Conservation (phyloP, 768 basidiomycete species). For the Agrocybe chaxingu region DNA sequence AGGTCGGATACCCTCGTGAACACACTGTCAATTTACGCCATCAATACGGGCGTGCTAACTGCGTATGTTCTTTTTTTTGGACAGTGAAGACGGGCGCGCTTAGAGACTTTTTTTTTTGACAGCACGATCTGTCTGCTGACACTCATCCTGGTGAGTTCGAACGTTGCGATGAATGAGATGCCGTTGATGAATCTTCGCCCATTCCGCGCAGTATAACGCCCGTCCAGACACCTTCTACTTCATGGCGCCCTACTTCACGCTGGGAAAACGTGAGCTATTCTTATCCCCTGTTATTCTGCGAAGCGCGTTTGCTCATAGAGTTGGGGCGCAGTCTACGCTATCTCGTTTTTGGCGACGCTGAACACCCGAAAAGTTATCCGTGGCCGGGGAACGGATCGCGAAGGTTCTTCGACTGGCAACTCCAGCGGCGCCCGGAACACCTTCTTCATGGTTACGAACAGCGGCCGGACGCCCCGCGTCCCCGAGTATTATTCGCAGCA, state of each 20-base stretch:
- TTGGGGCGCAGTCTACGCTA: slow-evolving; percentile 32
- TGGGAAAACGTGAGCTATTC: slow-evolving; percentile 49
- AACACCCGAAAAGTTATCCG: slow-evolving; percentile 53
- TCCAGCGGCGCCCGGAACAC: slow-evolving; percentile 15
- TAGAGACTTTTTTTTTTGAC: slow-evolving; percentile 2
- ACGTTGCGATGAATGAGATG: neutral
- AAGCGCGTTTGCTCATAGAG: neutral
- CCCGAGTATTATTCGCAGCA: slow-evolving; percentile 2
- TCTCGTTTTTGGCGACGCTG: slow-evolving; percentile 41
- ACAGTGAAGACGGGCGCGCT: neutral
- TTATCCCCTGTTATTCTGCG: neutral
- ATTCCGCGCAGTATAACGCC: slow-evolving; percentile 42
- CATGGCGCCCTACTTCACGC: slow-evolving; percentile 54
- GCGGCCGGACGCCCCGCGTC: slow-evolving; percentile 10
- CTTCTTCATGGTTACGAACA: slow-evolving; percentile 21
- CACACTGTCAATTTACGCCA: slow-evolving; percentile 52
- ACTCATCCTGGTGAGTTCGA: slow-evolving; percentile 28
- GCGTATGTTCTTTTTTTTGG: slow-evolving; percentile 32
- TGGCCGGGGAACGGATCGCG: slow-evolving; percentile 48
- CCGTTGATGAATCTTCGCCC: neutral
- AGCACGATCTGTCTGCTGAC: slow-evolving; percentile 43
- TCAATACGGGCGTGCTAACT: slow-evolving; percentile 61
- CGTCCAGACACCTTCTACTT: slow-evolving; percentile 53
- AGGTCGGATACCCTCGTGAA: slow-evolving; percentile 60
- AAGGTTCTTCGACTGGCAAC: slow-evolving; percentile 19